Conservation (phyloP, 2,329 filamentous ascomycete species). For the Aspergillus luchuensis region DNA sequence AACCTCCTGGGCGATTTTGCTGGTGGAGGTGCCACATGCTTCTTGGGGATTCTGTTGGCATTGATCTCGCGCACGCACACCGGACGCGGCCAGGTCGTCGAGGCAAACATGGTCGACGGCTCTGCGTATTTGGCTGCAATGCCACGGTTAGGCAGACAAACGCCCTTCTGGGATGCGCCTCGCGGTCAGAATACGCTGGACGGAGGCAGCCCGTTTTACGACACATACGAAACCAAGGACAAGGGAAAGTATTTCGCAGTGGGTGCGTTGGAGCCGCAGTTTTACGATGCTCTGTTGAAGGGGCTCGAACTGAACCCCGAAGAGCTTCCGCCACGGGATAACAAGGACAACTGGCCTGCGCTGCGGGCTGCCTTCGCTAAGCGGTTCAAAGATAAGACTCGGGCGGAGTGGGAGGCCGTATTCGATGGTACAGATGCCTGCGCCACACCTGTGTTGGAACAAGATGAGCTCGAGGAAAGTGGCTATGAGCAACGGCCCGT, state of each 20-base stretch:
- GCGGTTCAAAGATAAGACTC: constrained; percentile 69
- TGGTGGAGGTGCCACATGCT: constrained; percentile 79
- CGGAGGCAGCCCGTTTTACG: constrained; percentile 84
- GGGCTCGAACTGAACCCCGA: constrained; percentile 62
- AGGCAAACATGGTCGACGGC: constrained; percentile 97
- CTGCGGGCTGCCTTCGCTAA: constrained; percentile 63
- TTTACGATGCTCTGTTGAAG: constrained; percentile 69
- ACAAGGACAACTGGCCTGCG: constrained; percentile 67
- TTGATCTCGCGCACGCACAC: constrained; percentile 65
- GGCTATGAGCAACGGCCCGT: constrained; percentile 52
- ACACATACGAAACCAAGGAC: constrained; percentile 83
- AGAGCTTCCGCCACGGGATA: constrained; percentile 53
- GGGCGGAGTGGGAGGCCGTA: constrained; percentile 77
- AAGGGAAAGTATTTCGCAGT: constrained; percentile 75
- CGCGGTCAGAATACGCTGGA: constrained; percentile 80
- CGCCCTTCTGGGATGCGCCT: constrained; percentile 61
- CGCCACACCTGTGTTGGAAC: constrained; percentile 81
- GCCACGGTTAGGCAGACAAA: constrained; percentile 68
- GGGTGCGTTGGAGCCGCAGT: constrained; percentile 87
- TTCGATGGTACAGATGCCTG: constrained; percentile 94
- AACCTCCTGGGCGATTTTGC: constrained; percentile 92
- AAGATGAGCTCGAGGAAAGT: constrained; percentile 67
- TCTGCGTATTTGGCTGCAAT: constrained; percentile 76
- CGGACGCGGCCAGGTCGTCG: constrained; percentile 81
- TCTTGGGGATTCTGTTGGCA: constrained; percentile 80